phyloP scores from a whole-genome alignment of 1,284 basidiomycete genomes.

The Apiotrichum montevideense region DNA sequence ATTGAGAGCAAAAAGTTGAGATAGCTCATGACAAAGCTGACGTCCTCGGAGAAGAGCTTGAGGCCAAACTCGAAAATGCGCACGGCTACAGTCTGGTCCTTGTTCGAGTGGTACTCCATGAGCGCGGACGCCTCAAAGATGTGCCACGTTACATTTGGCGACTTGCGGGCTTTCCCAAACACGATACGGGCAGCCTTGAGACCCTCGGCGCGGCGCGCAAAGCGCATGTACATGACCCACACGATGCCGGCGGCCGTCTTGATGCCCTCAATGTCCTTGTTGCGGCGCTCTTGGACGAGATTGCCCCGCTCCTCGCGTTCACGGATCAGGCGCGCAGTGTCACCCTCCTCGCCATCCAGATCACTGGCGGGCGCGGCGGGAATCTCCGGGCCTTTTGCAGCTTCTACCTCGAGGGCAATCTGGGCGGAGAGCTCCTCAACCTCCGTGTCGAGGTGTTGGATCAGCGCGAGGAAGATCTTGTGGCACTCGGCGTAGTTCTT shows the following conservation, averaged over 20 bases:
- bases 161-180: slow-evolving; percentile 79
- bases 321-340: slow-evolving; percentile 54
- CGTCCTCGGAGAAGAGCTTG: slow-evolving; percentile 74
- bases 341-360: slow-evolving; percentile 27
- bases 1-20: slow-evolving; percentile 87
- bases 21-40: slow-evolving; percentile 81
- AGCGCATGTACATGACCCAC: slow-evolving; percentile 86
- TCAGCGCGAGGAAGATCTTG: slow-evolving; percentile 62
- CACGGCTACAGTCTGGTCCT: slow-evolving; percentile 75
- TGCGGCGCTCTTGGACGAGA: slow-evolving; percentile 45
- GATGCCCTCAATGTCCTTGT: slow-evolving; percentile 50
- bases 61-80: slow-evolving; percentile 94
- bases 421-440: slow-evolving; percentile 62
- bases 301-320: slow-evolving; percentile 58
- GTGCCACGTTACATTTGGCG: slow-evolving; percentile 82
- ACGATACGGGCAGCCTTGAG: slow-evolving; percentile 69
- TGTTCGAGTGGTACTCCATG: slow-evolving; percentile 93
- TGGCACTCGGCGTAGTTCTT: slow-evolving; percentile 64
- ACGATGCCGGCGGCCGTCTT: slow-evolving; percentile 51
- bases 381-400: slow-evolving; percentile 46
- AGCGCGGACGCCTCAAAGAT: slow-evolving; percentile 88
- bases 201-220: slow-evolving; percentile 76
- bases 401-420: slow-evolving; percentile 50
- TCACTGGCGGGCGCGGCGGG: slow-evolving; percentile 33
- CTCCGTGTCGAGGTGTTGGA: slow-evolving; percentile 62